These are phyloP conservation scores for Eutrema heterophyllum DNA, from an alignment of 345 rosid genomes.

Conservation along the genomic window DNA sequence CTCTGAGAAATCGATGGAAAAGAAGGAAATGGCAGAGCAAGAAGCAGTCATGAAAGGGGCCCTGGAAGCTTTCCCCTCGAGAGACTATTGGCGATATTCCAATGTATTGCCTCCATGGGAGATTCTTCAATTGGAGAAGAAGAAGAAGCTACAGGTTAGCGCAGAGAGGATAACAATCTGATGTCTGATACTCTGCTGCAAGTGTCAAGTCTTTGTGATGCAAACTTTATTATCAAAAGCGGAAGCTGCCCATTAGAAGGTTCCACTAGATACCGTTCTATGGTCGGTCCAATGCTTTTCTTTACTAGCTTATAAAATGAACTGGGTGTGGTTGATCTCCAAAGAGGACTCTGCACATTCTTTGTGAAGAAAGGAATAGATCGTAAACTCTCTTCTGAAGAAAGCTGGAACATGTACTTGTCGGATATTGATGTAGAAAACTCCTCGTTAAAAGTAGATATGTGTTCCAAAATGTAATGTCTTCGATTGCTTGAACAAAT, in stretches of 20 bases:
- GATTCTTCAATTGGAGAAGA: constrained; percentile 47
- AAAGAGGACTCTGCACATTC: no score
- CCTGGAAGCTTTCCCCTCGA: constrained; percentile 89
- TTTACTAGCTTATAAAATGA: no score
- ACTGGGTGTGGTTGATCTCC: no score
- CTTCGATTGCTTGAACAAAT: no score
- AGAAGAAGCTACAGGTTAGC: constrained; percentile 16
- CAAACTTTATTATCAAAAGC: constrained; percentile 68
- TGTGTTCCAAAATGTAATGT: no score
- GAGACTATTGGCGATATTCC: constrained; percentile 79
- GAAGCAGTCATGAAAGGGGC: constrained; percentile 71
- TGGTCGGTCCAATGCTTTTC: no score
- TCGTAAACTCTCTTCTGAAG: no score
- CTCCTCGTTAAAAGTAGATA: no score
- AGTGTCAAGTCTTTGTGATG: constrained; percentile 69
- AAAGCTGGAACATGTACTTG: no score
- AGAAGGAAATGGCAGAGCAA: constrained; percentile 70
- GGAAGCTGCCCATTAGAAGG: constrained; percentile 81
- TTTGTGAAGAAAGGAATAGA: no score
- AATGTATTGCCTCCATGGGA: constrained; percentile 64
- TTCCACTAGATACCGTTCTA: constrained; percentile 66
- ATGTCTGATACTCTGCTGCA: constrained; percentile 69
- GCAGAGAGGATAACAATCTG: constrained; percentile 38
- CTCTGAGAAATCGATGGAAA: constrained; percentile 58
- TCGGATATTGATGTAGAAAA: no score